Evolutionary conservation across 441 rosid species (phyloP).

Genomic region (Croton setiger): DNA sequence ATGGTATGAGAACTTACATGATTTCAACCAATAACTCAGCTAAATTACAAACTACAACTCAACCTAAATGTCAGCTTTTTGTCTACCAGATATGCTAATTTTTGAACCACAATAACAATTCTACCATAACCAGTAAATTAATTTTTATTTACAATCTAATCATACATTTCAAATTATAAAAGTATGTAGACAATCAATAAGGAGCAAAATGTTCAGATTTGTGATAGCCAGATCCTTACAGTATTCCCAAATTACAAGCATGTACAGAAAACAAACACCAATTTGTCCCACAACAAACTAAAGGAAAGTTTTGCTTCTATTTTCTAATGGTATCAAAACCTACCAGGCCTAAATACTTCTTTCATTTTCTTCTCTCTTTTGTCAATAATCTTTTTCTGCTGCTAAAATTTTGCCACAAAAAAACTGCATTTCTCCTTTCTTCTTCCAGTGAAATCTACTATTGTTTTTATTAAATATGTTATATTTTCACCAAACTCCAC

Average conservation of each 20-base stretch:
- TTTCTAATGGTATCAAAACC: too few relatives aligned
- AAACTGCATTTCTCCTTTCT: neutral
- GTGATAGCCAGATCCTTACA: neutral
- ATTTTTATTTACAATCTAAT: neutral
- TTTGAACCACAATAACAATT: neutral
- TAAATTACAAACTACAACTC: neutral
- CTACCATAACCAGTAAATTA: neutral
- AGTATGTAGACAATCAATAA: neutral
- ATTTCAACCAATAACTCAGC: neutral
- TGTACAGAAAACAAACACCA: neutral
- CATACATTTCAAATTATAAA: neutral
- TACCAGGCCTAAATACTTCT: too few relatives aligned
- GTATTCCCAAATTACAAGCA: neutral
- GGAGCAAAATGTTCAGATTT: slow-evolving; percentile 1
- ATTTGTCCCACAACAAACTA: neutral
- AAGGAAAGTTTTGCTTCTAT: neutral
- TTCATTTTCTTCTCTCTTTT: too few relatives aligned
- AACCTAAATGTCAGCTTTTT: neutral
- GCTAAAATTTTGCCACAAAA: too few relatives aligned
- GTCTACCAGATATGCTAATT: neutral
- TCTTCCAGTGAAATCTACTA: too few relatives aligned
- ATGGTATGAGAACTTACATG: neutral
- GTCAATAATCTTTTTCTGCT: too few relatives aligned
- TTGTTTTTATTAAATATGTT: too few relatives aligned
- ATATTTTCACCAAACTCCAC: too few relatives aligned